phyloP scores from a whole-genome alignment of 352 stramenopile species.

The Pythium pyrilobum region DNA sequence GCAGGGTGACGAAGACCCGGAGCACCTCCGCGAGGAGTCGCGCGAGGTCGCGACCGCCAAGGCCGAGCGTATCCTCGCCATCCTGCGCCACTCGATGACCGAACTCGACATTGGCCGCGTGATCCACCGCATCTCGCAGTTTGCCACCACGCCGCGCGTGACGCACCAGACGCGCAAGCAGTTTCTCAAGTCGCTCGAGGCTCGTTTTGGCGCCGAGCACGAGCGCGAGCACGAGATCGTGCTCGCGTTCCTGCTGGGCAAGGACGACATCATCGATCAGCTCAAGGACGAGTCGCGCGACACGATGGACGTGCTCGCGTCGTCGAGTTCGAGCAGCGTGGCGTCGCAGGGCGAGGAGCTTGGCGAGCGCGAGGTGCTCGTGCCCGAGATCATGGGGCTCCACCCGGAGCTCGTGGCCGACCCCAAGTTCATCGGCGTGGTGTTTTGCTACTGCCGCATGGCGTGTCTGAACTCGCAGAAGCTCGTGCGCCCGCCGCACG shows the following conservation, averaged over 20 bases:
- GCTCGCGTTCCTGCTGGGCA: slow-evolving; percentile 67
- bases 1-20: slow-evolving; percentile 21
- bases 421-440: slow-evolving; percentile 69
- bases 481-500: slow-evolving; percentile 49
- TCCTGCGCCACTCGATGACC: slow-evolving; percentile 80
- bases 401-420: slow-evolving; percentile 70
- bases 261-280: slow-evolving; percentile 64
- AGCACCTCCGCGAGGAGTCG: slow-evolving; percentile 68
- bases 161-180: slow-evolving; percentile 70
- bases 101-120: slow-evolving; percentile 80
- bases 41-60: slow-evolving; percentile 57
- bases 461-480: slow-evolving; percentile 82
- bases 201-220: slow-evolving; percentile 52
- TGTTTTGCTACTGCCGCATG: slow-evolving; percentile 77
- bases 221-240: slow-evolving; percentile 60
- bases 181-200: slow-evolving; percentile 71
- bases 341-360: not conserved
- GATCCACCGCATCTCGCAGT: slow-evolving; percentile 75
- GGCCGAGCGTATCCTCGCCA: slow-evolving; percentile 70
- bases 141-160: slow-evolving; percentile 70
- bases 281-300: slow-evolving; percentile 45
- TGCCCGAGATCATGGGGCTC: slow-evolving; percentile 72
- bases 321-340: not conserved
- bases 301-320: slow-evolving; percentile 14
- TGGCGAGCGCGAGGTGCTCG: slow-evolving; percentile 27